phyloP scores from a whole-genome alignment of 1,284 basidiomycete genomes.

The Leccinum fuscescens region DNA sequence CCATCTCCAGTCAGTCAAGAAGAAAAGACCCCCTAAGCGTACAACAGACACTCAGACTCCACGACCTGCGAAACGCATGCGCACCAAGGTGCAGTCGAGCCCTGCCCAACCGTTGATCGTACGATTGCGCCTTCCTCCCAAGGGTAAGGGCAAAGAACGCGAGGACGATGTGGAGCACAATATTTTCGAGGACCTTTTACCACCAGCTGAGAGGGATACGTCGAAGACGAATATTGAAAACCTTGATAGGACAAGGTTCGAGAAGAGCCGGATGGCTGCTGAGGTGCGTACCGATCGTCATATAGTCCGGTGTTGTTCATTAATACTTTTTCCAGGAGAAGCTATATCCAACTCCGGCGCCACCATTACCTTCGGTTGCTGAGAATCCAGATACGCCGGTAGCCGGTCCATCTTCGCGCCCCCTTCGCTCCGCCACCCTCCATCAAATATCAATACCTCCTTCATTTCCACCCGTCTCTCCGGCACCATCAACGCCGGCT shows the following conservation, averaged over 20 bases:
- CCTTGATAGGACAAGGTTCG: slow-evolving; percentile 77
- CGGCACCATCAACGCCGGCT: slow-evolving; percentile 41
- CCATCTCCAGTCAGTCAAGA: slow-evolving; percentile 27
- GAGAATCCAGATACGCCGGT: slow-evolving; percentile 45
- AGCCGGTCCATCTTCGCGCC: slow-evolving; percentile 60
- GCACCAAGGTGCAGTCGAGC: slow-evolving; percentile 36
- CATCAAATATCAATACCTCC: slow-evolving; percentile 39
- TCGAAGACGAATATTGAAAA: slow-evolving; percentile 64
- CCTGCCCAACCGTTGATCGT: slow-evolving; percentile 42
- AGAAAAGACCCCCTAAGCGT: slow-evolving; percentile 30
- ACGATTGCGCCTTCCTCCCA: slow-evolving; percentile 53
- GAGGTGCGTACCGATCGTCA: slow-evolving; percentile 50
- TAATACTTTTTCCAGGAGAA: slow-evolving; percentile 45
- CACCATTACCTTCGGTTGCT: slow-evolving; percentile 30
- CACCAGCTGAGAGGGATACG: slow-evolving; percentile 71
- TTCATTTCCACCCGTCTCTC: slow-evolving; percentile 29
- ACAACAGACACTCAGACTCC: slow-evolving; percentile 21
- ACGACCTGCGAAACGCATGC: slow-evolving; percentile 40
- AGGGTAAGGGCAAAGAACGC: slow-evolving; percentile 60
- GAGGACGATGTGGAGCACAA: slow-evolving; percentile 56
- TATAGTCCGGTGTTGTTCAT: background rate
- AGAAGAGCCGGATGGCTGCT: slow-evolving; percentile 65
- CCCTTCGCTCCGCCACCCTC: slow-evolving; percentile 56
- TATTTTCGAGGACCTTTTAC: slow-evolving; percentile 84
- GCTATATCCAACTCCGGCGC: slow-evolving; percentile 44